Base-by-base conservation (phyloP, 2,329 filamentous ascomycete genomes). In the Sclerotinia sclerotiorum region DNA sequence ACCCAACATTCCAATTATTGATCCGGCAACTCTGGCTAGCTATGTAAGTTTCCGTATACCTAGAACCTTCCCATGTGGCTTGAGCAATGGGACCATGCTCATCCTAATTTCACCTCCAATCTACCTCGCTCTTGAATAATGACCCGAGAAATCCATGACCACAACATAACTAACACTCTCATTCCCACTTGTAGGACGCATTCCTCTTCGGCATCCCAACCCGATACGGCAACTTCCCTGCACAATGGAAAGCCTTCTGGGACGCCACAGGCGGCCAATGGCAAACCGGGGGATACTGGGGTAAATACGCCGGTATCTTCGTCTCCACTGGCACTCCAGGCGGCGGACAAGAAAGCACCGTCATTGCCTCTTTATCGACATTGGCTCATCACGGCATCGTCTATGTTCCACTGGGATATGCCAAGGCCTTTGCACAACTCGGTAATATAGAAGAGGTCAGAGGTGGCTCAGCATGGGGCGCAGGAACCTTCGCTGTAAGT, bases 201-300 rank as follows among this genome's bases (percentile, higher is more conserved):
- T 89, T 97, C 84, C 89, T 99, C 72, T 86, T 98, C 76, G 95
- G 95, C 74, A 95, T 98, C 79, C 95, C 95, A 70, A 99, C 95
- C 64, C 88, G 95, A 74, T 99, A 92, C 83, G 95, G 95, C 76
- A 98, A 96, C 88, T 97, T 97, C 86, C 94, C 94, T 61, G 92
- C 90, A 24, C 95, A 99, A 83, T 97, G 91, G 91, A 97, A 95
- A 85, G 81, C 76, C 3, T 78, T 94, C 93, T 85, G 93, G 91
- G 95, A 99, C 84, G 86, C 87, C 81, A 94, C 93, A 32, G 94
- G 94, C 77, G 84, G 86, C 74, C 91, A 95, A 80, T 98, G 95
- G 95, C 82, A 85, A 70, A 80, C 81, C 19, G 94, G 94, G 71
- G 88, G 84, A 74, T 94, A 86, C 84, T 88, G 84, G 81, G 94